Conservation (phyloP, 78 protist genomes). For the Dictyostelium capitatum region DNA sequence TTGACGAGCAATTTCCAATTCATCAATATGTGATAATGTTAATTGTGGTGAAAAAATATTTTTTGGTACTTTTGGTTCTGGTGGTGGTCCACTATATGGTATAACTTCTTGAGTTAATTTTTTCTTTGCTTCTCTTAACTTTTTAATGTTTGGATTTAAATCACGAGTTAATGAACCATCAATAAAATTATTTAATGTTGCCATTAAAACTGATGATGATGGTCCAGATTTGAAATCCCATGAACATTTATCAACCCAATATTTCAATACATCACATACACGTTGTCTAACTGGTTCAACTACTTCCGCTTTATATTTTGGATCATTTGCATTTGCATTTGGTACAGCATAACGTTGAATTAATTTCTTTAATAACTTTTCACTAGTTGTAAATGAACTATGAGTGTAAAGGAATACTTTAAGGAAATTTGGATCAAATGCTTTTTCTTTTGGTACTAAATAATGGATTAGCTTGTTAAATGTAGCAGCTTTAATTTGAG, state of each 20-base stretch:
- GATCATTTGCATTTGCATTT: background rate
- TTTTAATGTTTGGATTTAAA: constrained; percentile 22
- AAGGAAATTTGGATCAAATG: constrained; percentile 21
- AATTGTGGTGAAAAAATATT: constrained; percentile 76
- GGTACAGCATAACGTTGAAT: constrained; percentile 71
- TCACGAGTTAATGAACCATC: constrained; percentile 76
- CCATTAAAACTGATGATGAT: constrained; percentile 30
- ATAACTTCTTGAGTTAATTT: background rate
- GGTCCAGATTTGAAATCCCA: constrained; percentile 74
- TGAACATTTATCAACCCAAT: constrained; percentile 77
- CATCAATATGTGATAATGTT: constrained; percentile 47
- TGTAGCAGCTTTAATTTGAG: constrained; percentile 51
- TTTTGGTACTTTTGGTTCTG: constrained; percentile 79
- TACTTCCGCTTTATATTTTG: constrained; percentile 8
- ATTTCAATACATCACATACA: constrained; percentile 49
- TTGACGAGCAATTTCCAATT: constrained; percentile 74
- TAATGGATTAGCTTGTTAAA: constrained; percentile 57
- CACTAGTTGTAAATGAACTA: constrained; percentile 38
- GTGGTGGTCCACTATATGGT: constrained; percentile 56
- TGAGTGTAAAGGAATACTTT: constrained; percentile 66
- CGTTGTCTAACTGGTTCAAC: constrained; percentile 40
- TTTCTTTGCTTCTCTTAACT: constrained; percentile 4
- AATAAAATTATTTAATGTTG: constrained; percentile 55
- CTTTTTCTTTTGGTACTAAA: constrained; percentile 40
- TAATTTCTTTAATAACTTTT: constrained; percentile 63